Conservation (phyloP, 2,329 filamentous ascomycete species). For the Parafenestella ontariensis region DNA sequence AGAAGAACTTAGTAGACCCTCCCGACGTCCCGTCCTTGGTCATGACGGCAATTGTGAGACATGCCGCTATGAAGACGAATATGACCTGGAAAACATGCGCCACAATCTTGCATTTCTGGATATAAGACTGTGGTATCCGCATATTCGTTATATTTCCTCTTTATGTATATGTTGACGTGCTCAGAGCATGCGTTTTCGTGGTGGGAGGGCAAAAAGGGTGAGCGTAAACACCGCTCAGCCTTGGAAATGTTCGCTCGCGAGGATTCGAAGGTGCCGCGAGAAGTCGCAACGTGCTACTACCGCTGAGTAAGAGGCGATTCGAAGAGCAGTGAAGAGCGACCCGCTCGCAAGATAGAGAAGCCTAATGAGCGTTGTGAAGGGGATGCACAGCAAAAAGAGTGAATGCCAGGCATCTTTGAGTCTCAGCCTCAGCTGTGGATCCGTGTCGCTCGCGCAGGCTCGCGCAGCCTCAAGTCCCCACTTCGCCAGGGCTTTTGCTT, state of each 20-base stretch:
- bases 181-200: constrained; percentile 2
- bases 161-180: not conserved
- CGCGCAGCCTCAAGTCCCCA: constrained; percentile 10
- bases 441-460: constrained; percentile 7
- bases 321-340: not conserved
- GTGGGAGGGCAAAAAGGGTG: not conserved
- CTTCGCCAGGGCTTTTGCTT: constrained; percentile 3
- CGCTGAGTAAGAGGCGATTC: not conserved
- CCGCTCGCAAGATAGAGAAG: not conserved
- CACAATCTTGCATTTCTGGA: constrained; percentile 63
- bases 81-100: constrained; percentile 62
- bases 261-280: not conserved
- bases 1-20: constrained; percentile 63
- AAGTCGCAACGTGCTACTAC: not conserved
- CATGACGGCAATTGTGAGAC: constrained; percentile 64
- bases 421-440: constrained; percentile 22
- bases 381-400: constrained; percentile 4
- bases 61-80: constrained; percentile 65
- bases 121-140: constrained; percentile 54
- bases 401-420: constrained; percentile 10
- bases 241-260: not conserved
- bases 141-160: constrained; percentile 35
- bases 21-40: constrained; percentile 62
- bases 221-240: constrained; percentile 13
- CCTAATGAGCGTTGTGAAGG: not conserved